A percentile compares a stretch with the other conserved stretches of the same genome.
Conservation (phyloP, 768 basidiomycete species). For the Cystobasidium onofrii region DNA sequence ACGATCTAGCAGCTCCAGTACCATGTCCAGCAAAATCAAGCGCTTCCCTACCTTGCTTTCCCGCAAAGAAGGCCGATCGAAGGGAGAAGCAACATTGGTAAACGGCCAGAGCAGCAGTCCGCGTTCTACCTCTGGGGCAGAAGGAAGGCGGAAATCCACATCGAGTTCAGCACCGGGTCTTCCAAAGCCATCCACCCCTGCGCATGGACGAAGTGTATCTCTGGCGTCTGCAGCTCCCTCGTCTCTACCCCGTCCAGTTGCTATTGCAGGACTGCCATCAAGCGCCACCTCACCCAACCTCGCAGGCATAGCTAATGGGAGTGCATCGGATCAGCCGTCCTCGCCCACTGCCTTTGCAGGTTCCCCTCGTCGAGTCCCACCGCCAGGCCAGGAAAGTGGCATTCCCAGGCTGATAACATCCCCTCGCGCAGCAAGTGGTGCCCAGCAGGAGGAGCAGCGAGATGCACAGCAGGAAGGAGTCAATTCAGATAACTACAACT, state of each 20-base stretch:
- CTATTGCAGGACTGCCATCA: not conserved
- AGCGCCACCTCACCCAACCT: not conserved
- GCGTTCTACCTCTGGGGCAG: not conserved
- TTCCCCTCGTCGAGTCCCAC: not conserved
- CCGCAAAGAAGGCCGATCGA: not conserved
- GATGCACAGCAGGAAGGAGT: too few relatives aligned
- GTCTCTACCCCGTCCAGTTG: not conserved
- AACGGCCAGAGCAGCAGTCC: not conserved
- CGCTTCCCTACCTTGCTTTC: constrained; percentile 3
- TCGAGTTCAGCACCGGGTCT: not conserved
- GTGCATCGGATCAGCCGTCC: not conserved
- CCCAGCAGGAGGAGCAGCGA: not conserved
- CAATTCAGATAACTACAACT: too few relatives aligned
- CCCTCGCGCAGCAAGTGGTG: not conserved
- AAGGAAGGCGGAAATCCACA: not conserved
- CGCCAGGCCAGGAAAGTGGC: not conserved
- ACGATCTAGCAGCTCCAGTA: not conserved
- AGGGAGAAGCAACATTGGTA: not conserved
- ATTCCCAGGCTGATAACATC: not conserved
- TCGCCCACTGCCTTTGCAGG: not conserved
- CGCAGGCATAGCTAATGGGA: not conserved
- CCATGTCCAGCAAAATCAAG: constrained; percentile 1
- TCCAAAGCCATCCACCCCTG: not conserved
- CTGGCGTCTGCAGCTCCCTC: not conserved
- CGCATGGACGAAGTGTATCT: not conserved